phyloP scores from a whole-genome alignment of 2,329 filamentous ascomycete species.

The Fusarium sp. region DNA sequence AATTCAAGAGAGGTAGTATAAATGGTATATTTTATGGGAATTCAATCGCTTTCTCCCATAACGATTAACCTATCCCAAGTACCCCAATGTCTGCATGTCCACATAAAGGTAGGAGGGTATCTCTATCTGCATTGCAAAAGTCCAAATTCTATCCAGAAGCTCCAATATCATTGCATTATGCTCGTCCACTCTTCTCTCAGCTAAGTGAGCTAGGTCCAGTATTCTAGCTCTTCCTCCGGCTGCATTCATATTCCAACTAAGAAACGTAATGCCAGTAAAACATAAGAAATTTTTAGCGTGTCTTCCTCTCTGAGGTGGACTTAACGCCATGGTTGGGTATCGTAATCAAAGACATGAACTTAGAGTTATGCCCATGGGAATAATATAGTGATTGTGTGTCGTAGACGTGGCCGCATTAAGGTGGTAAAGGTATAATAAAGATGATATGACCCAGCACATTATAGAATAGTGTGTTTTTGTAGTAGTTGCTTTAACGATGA shows the following conservation, averaged over 20 bases:
- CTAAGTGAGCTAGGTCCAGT: constrained; percentile 9
- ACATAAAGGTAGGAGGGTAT: constrained; percentile 36
- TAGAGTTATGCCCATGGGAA: constrained; percentile 13
- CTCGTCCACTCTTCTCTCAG: constrained; percentile 19
- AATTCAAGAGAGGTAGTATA: background rate
- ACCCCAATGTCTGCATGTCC: constrained; percentile 25
- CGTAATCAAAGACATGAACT: constrained; percentile 34
- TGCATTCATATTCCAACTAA: constrained; percentile 19
- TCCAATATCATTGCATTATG: constrained; percentile 23
- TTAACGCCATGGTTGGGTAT: constrained; percentile 38
- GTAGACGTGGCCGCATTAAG: constrained; percentile 45
- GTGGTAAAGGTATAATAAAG: constrained; percentile 13
- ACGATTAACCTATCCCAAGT: constrained; percentile 13
- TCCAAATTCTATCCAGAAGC: constrained; percentile 25
- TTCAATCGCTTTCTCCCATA: constrained; percentile 5
- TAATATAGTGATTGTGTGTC: constrained; percentile 24
- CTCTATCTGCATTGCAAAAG: constrained; percentile 21
- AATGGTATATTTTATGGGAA: constrained; percentile 4
- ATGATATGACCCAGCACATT: constrained; percentile 34
- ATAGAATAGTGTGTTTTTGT: constrained; percentile 63
- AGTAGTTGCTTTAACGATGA: constrained; percentile 64
- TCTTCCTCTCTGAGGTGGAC: constrained; percentile 23
- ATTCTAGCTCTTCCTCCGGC: constrained; percentile 9
- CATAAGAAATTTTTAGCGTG: constrained; percentile 24
- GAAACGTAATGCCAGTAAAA: constrained; percentile 12